Percentiles rank a stretch among this genome's conserved stretches.
phyloP scores from a whole-genome alignment of 768 basidiomycete genomes.

The Termitomyces sp. region DNA sequence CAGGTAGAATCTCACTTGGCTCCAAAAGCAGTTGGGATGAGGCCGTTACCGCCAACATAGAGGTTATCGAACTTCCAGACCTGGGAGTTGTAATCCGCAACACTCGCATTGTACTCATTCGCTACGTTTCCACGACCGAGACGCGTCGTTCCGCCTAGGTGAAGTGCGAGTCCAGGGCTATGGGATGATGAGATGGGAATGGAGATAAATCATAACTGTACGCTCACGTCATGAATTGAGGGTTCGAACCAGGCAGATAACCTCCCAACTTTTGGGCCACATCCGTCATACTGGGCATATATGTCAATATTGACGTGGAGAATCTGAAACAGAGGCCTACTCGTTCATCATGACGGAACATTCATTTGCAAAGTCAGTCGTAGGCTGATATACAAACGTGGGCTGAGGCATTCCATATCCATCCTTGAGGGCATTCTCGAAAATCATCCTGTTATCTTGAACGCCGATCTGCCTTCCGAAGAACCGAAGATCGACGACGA shows the following conservation, averaged over 20 bases:
- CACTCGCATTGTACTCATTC: not conserved
- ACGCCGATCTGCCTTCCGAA: not conserved
- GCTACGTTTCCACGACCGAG: not conserved
- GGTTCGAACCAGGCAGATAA: not conserved
- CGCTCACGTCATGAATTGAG: constrained; percentile 5
- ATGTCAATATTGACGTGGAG: not conserved
- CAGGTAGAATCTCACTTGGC: not conserved
- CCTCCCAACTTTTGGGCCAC: not conserved
- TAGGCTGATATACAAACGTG: not conserved
- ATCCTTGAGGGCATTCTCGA: not conserved
- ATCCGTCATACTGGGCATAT: not conserved
- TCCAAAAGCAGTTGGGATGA: not conserved
- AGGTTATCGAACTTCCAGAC: not conserved
- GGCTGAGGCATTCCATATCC: constrained; percentile 7
- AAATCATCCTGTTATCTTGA: not conserved
- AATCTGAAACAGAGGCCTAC: not conserved
- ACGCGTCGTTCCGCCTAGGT: not conserved
- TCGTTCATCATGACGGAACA: not conserved
- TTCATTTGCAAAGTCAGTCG: not conserved
- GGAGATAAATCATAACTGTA: not conserved
- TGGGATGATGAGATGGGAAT: not conserved
- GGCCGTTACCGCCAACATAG: constrained; percentile 3
- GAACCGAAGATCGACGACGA: constrained; percentile 25
- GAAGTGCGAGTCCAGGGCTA: constrained; percentile 1
- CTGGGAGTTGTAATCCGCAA: constrained; percentile 1